phyloP scores from a whole-genome alignment of 2,329 filamentous ascomycete genomes.

The Sclerotinia spermophila region DNA sequence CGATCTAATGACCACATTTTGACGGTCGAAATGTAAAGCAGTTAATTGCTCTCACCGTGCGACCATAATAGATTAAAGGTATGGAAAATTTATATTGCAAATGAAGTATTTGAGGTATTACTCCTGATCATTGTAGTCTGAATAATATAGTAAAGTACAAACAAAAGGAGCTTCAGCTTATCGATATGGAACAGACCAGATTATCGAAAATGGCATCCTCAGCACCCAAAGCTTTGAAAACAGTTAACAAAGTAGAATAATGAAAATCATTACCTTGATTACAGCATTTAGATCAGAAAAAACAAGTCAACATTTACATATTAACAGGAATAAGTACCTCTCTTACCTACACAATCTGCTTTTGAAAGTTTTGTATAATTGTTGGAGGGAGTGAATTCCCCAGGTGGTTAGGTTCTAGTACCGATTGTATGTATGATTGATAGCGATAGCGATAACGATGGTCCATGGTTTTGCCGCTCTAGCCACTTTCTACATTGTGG shows the following conservation, averaged over 20 bases:
- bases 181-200: constrained; percentile 15
- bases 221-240: background rate
- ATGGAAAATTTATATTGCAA: background rate
- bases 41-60: background rate
- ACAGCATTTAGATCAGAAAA: background rate
- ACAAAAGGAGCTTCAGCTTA: constrained; percentile 10
- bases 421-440: background rate
- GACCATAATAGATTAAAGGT: background rate
- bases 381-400: background rate
- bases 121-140: background rate
- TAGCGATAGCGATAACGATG: background rate
- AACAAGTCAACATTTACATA: background rate
- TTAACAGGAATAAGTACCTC: background rate
- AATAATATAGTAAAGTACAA: background rate
- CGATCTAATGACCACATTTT: constrained; percentile 82
- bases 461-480: background rate
- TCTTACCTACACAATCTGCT: background rate
- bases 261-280: background rate
- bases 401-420: background rate
- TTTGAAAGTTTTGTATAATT: background rate
- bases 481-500: background rate
- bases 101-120: background rate
- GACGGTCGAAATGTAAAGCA: background rate
- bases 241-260: background rate
- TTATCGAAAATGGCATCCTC: constrained; percentile 9